phyloP scores from a whole-genome alignment of 176 grass and related monocot species.

The Rhipidocladum racemiflorum region DNA sequence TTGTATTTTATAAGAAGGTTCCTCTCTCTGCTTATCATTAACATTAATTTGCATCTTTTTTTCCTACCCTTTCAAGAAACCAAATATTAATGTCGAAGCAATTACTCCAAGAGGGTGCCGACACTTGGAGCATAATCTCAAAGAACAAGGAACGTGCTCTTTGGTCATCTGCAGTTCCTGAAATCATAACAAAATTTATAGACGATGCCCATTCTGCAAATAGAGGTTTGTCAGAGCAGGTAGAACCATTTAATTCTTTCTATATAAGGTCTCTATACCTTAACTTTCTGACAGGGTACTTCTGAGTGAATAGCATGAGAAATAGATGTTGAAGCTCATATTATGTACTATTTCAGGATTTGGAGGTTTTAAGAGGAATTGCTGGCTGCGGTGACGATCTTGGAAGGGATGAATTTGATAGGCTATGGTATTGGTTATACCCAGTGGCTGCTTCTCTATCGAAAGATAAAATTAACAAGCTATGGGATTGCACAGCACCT shows the following conservation, averaged over 20 bases:
- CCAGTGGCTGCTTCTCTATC: constrained; percentile 79
- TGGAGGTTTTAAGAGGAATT: constrained; percentile 72
- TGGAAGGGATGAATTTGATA: constrained; percentile 69
- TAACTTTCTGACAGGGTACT: not conserved
- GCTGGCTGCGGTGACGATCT: constrained; percentile 66
- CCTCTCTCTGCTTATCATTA: constrained; percentile 17
- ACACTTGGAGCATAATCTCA: constrained; percentile 70
- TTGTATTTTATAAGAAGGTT: constrained; percentile 1
- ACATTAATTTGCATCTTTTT: constrained; percentile 22
- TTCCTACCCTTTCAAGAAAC: constrained; percentile 47
- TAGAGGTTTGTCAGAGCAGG: constrained; percentile 74
- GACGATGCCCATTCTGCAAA: constrained; percentile 49
- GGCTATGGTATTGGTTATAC: constrained; percentile 91
- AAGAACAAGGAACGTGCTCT: constrained; percentile 69
- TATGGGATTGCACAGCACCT: constrained; percentile 63
- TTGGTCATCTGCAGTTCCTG: constrained; percentile 69
- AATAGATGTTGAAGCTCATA: constrained; percentile 9
- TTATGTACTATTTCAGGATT: constrained; percentile 48
- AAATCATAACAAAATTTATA: constrained; percentile 72
- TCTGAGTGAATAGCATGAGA: not conserved
- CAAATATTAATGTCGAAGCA: constrained; percentile 87
- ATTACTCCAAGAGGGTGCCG: constrained; percentile 64
- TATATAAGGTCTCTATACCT: not conserved
- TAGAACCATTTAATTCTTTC: constrained; percentile 34
- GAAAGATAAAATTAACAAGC: constrained; percentile 56